Evolutionary conservation across 1,284 basidiomycete species (phyloP), one percentile per base, ranked within the genome.

Genomic region (Trichosporon coremiiforme): DNA sequence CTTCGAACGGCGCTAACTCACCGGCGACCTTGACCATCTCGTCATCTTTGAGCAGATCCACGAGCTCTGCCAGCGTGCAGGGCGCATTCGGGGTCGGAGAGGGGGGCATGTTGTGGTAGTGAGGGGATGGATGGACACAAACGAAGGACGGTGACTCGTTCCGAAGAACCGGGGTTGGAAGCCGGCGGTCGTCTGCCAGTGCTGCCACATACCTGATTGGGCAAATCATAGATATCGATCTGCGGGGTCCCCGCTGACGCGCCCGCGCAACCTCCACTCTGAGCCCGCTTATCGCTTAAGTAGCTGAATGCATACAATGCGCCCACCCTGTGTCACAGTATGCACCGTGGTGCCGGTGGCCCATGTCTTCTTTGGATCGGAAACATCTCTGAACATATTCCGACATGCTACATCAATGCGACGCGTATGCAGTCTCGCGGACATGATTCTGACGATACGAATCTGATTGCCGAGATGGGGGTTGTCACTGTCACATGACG

Each of bases 21-120:
- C 94, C 94, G 64, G 93, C 95, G 35, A 98, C 91, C 84, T 97
- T 97, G 79, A 98, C 89, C 83, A 95, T 96, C 81, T 85, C 88
- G 82, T 94, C 92, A 77, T 87, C 25, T 67, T 80, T 75, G 67
- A 95, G 85, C 25, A 90, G 79, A 12, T 79, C 65, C 73, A 87
- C 82, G 68, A 95, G 85, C 33, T 92, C 88, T 17, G 87, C 83
- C 1, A 89, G 71, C 36, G 87, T 86, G 53, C 82, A 87, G 0
- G 91, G 90, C 5, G 89, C 88, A 62, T 78, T 66, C 22, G 69
- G 67, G 0, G 88, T 88, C 2, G 87, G 74, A 17, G 76, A 75
- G 22, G 77, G 76, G 20, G 76, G 65, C 78, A 80, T 80, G 65
- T 20, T 20, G 36, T 9, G 53, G 64, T 47, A 35, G 57, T 25